A percentile compares a stretch with the other conserved stretches of the same genome.
Conservation (phyloP, 306 rosid species). For the Dryas alaskensis region DNA sequence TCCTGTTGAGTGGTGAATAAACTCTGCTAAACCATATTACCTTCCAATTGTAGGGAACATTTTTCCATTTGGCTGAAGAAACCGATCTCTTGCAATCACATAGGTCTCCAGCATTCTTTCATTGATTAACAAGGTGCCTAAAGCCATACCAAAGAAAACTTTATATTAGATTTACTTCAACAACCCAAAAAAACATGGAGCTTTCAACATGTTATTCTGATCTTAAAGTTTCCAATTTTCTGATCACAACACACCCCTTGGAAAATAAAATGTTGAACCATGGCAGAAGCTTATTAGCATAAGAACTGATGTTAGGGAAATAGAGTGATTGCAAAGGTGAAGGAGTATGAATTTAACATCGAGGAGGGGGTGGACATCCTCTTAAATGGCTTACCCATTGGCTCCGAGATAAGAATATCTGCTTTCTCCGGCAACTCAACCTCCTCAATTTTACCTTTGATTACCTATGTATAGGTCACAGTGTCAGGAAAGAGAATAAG, state of each 20-base stretch:
- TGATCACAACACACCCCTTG: background rate
- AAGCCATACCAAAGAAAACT: conserved; percentile 17
- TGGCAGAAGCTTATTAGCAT: conserved; percentile 3
- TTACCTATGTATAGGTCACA: conserved; percentile 46
- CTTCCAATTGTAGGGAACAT: conserved; percentile 92
- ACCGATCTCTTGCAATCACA: conserved; percentile 95
- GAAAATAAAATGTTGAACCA: background rate
- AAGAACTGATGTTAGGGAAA: conserved; percentile 16
- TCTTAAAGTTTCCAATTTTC: background rate
- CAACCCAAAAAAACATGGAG: background rate
- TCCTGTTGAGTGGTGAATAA: too few relatives aligned
- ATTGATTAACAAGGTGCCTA: conserved; percentile 83
- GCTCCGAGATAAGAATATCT: conserved; percentile 93
- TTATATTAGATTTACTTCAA: conserved; percentile 8
- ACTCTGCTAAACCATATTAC: conserved; percentile 31
- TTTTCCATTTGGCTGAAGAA: conserved; percentile 74
- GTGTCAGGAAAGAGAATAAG: conserved; percentile 9
- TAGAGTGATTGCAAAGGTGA: background rate
- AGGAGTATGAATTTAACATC: background rate
- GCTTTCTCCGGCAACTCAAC: conserved; percentile 92
- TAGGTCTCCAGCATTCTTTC: conserved; percentile 98
- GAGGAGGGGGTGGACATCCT: background rate
- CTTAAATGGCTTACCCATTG: conserved; percentile 64
- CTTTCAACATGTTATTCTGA: background rate
- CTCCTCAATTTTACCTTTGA: conserved; percentile 92